Base-by-base conservation (phyloP, 2,329 filamentous ascomycete genomes). In the Colletotrichum sublineola region DNA sequence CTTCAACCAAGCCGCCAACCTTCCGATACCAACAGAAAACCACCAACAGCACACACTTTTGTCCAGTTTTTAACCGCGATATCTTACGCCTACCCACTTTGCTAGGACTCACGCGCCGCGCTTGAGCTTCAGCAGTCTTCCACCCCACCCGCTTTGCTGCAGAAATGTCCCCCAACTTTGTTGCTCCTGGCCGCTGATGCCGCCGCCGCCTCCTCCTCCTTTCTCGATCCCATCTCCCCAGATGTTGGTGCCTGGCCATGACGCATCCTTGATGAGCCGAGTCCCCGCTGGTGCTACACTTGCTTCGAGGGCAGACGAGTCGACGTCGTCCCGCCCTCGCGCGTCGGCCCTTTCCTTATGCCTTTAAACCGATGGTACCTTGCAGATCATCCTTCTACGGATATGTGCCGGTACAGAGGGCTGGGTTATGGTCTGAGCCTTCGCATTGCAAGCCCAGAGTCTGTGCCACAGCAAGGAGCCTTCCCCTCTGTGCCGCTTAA, bases 331-430 rank as follows among this genome's bases (percentile, higher is more conserved):
- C 60, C 66, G 58, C 46, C 38, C 15, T 64, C 36, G 62, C 69
- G 55, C 56, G 56, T 44, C 58, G 65, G 58, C 44, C 65, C 69
- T 72, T 62, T 56, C 60, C 69, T 69, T 60, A 48, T 55, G 66
- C 46, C 53, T 38, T 48, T 57, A 20, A 33, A 7, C 20, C 66
- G 66, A 72, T 56, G 53, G 69, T 72, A 61, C 69, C 69, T 66
- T 72, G 69, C 69, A 72, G 69, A 72, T 72, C 60, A 52, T 38
- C 57, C 31, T 18, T 61, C 40, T 65, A 61, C 42, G 46, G 46
- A 61, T 50, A 64, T 60, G 31, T 69, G 46, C 46, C 66, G 69
- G 40, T 46, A 55, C 60, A 60, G 69, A 72, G 52, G 66, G 60
- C 66, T 69, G 46, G 55, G 60, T 42, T 55, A 33, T n/a, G 24